Evolutionary conservation across 805 yeast species (phyloP).

Genomic region (Spathaspora hagerdaliae): DNA sequence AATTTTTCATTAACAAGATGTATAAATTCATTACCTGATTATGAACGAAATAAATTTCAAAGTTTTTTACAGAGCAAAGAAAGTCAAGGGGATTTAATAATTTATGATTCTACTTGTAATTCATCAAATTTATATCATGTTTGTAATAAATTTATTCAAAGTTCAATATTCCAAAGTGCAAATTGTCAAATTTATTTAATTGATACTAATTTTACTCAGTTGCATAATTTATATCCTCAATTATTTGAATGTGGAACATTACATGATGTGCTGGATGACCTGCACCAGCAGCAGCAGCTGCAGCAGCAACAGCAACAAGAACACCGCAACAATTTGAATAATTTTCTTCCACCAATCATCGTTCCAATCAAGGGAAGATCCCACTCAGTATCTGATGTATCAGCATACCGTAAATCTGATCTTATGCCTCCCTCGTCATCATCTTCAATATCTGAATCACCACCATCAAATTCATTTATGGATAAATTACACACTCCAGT

Average conservation of each 20-base stretch:
- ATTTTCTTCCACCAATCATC: not conserved
- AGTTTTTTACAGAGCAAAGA: constrained; percentile 23
- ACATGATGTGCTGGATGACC: not conserved
- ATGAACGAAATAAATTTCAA: constrained; percentile 44
- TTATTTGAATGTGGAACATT: constrained; percentile 18
- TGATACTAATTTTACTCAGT: constrained; percentile 37
- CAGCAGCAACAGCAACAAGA: not conserved
- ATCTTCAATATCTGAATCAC: constrained; percentile 14
- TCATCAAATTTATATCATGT: constrained; percentile 43
- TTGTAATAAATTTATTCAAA: constrained; percentile 43
- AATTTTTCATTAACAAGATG: constrained; percentile 65
- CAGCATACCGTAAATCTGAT: constrained; percentile 5
- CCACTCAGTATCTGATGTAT: not conserved
- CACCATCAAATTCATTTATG: constrained; percentile 6
- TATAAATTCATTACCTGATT: constrained; percentile 53
- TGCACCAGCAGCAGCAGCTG: constrained; percentile 1
- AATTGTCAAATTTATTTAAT: constrained; percentile 30
- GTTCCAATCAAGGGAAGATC: not conserved
- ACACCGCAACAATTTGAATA: not conserved
- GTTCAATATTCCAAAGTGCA: not conserved
- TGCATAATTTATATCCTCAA: constrained; percentile 18
- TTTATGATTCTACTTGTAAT: constrained; percentile 47
- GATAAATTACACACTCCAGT: constrained; percentile 2
- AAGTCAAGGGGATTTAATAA: constrained; percentile 5
- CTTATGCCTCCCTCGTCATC: constrained; percentile 10